phyloP scores from a whole-genome alignment of 164 flowering plant genomes.

The Sedum album region DNA sequence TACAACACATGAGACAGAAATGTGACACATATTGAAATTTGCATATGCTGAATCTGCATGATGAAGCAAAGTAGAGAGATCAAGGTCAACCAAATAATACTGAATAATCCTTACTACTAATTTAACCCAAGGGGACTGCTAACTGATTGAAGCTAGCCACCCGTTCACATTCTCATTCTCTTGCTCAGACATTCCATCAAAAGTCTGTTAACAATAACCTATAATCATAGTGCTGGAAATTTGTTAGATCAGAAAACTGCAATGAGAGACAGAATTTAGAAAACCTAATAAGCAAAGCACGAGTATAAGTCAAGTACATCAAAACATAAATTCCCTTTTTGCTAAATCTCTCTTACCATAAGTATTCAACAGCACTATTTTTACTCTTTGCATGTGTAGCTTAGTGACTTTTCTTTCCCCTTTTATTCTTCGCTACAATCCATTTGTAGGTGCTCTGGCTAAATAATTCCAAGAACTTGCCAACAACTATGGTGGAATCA shows the following conservation, averaged over 20 bases:
- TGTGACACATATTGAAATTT: neutral
- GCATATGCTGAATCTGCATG: neutral
- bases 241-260: no score
- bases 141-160: neutral
- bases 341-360: neutral
- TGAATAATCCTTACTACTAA: no score
- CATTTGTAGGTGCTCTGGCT: neutral
- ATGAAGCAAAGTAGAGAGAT: neutral
- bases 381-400: neutral
- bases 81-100: neutral
- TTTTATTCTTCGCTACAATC: neutral
- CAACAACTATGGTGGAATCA: constrained; percentile 7
- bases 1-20: neutral
- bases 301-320: neutral
- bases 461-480: neutral
- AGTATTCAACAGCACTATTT: neutral
- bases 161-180: neutral
- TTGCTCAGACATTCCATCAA: no score
- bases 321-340: neutral
- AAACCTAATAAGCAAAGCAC: neutral
- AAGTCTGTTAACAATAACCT: no score
- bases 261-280: neutral
- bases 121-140: neutral
- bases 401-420: neutral
- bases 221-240: no score